phyloP scores from a whole-genome alignment of 345 rosid genomes.

The Eucalyptus marginata region DNA sequence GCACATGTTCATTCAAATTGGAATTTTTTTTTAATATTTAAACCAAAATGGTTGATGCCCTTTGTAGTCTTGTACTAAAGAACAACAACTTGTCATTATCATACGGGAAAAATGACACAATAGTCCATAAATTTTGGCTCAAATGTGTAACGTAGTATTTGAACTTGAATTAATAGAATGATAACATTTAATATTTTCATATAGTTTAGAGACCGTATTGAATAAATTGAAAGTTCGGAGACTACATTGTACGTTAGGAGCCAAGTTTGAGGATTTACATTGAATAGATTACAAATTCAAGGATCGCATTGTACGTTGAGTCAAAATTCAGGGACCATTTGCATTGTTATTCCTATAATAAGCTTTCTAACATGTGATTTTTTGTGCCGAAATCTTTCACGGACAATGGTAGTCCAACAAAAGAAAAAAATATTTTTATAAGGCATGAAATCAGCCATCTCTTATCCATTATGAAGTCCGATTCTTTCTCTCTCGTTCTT shows the following conservation, averaged over 20 bases:
- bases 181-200: no score
- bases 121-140: rapidly evolving
- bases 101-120: rapidly evolving
- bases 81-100: rapidly evolving
- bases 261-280: no score
- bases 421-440: no score
- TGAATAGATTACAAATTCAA: no score
- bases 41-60: neutral
- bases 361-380: no score
- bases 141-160: rapidly evolving
- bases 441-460: no score
- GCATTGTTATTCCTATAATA: no score
- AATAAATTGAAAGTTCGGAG: rapidly evolving
- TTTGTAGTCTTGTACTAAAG: rapidly evolving
- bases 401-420: no score
- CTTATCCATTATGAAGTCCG: neutral
- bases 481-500: neutral
- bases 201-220: rapidly evolving
- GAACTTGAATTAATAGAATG: rapidly evolving
- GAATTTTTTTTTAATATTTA: no score
- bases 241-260: rapidly evolving
- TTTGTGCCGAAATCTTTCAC: no score
- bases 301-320: rapidly evolving
- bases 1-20: neutral
- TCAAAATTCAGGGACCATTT: no score